Base-by-base conservation (phyloP, 768 basidiomycete genomes). In the Dictyophora rubrovolvata region DNA sequence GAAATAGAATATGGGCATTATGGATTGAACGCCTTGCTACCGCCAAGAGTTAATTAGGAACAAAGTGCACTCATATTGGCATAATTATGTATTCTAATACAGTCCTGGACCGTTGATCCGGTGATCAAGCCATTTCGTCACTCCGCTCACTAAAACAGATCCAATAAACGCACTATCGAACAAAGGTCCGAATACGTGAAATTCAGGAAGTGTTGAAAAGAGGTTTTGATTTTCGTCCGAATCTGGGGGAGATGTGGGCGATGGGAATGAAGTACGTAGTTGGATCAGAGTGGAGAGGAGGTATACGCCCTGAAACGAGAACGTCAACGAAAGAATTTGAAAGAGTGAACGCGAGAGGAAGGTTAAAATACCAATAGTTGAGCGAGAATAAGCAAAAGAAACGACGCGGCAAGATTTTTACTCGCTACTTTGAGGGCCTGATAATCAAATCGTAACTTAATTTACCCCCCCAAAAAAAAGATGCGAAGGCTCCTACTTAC, bases 211-310 rank as follows among this genome's bases (percentile, higher is more conserved):
- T 2, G 84, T 85, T 16, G 81, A 71, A 66, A 91, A 89, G 22
- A 90, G 72, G 64, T 86, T 87, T 20, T 70, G 59, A 16, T 65
- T 63, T 17, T 60, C 61, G 11, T 60, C 59, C 37, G 63, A 46
- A 65, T 62, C 64, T 17, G 65, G n/a, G 5, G 60, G 55, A 16
- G 64, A 14, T 9, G 77, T 69, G 1, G 83, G 80, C 0, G 83
- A 83, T 1, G 90, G 90, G 69, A 93, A 90, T 11, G 85, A 84
- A 23, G 84, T 83, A 46, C 89, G 85, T 50, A 93, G 76, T 68
- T 93, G 90, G 12, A 92, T 83, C 52, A 92, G 72, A 0, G 89
- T 92, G 3, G 88, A 85, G 28, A 93, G 79, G 36, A 92, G 79
- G 67, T 93, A 93, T 48, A 88, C 86, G 11, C 85, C 87, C 89